These are phyloP conservation scores for Buddleja alternifolia DNA, from an alignment of 257 asterid genomes.

Conservation along the genomic window DNA sequence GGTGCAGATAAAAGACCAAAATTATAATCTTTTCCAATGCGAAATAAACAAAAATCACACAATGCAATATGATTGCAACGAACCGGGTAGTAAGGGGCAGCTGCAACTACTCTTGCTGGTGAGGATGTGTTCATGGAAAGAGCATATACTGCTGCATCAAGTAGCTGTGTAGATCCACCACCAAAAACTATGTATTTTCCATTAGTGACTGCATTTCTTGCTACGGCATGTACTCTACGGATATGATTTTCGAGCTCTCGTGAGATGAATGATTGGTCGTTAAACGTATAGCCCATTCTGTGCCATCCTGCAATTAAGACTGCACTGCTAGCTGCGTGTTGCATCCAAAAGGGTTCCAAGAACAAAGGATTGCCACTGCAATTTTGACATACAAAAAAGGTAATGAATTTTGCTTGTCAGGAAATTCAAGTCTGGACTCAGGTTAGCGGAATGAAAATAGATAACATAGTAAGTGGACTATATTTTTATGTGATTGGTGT, in stretches of 20 bases:
- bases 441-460: no score
- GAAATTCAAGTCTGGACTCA: background rate
- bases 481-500: no score
- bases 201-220: constrained; percentile 56
- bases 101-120: constrained; percentile 57
- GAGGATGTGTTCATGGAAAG: constrained; percentile 59
- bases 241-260: constrained; percentile 46
- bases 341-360: constrained; percentile 58
- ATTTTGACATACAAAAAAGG: background rate
- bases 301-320: constrained; percentile 75
- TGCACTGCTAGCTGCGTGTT: constrained; percentile 59
- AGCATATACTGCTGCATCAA: constrained; percentile 71
- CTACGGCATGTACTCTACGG: constrained; percentile 43
- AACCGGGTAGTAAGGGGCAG: constrained; percentile 62
- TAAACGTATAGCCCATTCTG: constrained; percentile 63
- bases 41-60: background rate
- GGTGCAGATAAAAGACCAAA: no score
- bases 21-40: no score
- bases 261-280: constrained; percentile 37
- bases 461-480: no score
- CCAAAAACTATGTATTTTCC: constrained; percentile 64
- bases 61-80: background rate
- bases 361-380: constrained; percentile 62
- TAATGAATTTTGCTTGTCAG: background rate
- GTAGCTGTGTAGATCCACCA: constrained; percentile 71